Conservation (phyloP, 169 alveolate genomes). For the Neospora caninum region DNA sequence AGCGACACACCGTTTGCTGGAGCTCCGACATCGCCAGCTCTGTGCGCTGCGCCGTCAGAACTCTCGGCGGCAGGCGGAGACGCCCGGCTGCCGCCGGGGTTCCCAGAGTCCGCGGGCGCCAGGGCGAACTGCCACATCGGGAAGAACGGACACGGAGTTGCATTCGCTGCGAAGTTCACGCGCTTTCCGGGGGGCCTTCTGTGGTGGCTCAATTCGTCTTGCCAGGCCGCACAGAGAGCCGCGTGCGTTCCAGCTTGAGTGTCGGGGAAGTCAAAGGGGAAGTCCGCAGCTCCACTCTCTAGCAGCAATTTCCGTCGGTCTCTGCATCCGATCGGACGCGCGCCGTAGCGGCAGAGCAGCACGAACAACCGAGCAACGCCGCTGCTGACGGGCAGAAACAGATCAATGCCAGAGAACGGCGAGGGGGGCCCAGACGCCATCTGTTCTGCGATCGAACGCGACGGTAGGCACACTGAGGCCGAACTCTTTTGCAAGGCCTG, state of each 20-base stretch:
- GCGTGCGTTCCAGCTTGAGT: slow-evolving; percentile 40
- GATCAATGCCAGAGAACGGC: neutral
- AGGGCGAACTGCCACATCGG: slow-evolving; percentile 36
- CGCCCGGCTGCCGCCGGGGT: too few species aligned
- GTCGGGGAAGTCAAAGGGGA: slow-evolving; percentile 48
- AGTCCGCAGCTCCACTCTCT: slow-evolving; percentile 38
- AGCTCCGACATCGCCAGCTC: too few species aligned
- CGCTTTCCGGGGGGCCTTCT: slow-evolving; percentile 45
- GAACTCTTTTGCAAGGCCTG: neutral
- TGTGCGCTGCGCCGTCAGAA: too few species aligned
- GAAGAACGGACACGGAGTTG: slow-evolving; percentile 40
- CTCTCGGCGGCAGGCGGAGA: too few species aligned
- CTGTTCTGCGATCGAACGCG: neutral
- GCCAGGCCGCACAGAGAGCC: slow-evolving; percentile 52
- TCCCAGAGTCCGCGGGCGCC: neutral
- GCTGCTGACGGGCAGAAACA: slow-evolving; percentile 15
- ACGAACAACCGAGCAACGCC: slow-evolving; percentile 50
- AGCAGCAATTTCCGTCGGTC: slow-evolving; percentile 49
- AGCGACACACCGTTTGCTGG: too few species aligned
- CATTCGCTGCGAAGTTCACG: slow-evolving; percentile 26
- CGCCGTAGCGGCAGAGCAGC: slow-evolving; percentile 52
- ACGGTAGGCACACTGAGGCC: neutral
- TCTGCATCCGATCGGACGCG: slow-evolving; percentile 8
- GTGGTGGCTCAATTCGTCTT: slow-evolving; percentile 43
- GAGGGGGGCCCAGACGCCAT: neutral